Evolutionary conservation across 1,284 basidiomycete species (phyloP), one percentile per base, ranked within the genome.

Genomic region (Apiotrichum brassicae): DNA sequence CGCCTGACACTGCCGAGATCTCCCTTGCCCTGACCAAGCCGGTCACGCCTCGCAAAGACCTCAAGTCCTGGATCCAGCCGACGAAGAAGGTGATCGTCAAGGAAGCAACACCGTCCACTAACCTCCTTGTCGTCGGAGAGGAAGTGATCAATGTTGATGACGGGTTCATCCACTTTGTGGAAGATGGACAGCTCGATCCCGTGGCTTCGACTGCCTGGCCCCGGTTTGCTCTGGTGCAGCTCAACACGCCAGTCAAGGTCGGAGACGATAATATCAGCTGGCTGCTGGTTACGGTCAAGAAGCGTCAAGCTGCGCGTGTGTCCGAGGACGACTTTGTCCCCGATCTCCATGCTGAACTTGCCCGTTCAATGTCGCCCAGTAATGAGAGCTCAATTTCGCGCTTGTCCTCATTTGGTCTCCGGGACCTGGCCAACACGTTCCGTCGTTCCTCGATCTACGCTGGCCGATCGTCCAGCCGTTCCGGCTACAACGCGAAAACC

Each of bases 121-220:
- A 35, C 13, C 49, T 48, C 33, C 26, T 51, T 19, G 40, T 56
- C 14, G 33, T 44, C 3, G 28, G 43, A 0, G 65, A 68, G 46
- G 58, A 55, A 14, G 36, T 63, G 19, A 52, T 64, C 33, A 60
- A 63, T 6, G 47, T 66, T 19, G 67, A 71, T 37, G 66, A 71
- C 39, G 50, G 54, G 2, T 71, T 71, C 56, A 51, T 66, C 18
- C 36, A 58, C 7, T 69, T 68, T 50, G 59, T 63, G 16, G 61
- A 67, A 28, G 67, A 71, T 41, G 64, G 53, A 22, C 63, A 62
- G 39, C 49, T 59, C 1, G 67, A 71, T 43, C 35, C 53, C 4
- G 26, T 52, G 2, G 53, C 54, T 3, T 53, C 52, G 0, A 18
- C 38, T 1, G 36, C 32, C 6, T 71, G 66, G 68, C 66, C 68